Base-by-base conservation (phyloP, 2,329 filamentous ascomycete genomes). In the Talaromyces verruculosus region DNA sequence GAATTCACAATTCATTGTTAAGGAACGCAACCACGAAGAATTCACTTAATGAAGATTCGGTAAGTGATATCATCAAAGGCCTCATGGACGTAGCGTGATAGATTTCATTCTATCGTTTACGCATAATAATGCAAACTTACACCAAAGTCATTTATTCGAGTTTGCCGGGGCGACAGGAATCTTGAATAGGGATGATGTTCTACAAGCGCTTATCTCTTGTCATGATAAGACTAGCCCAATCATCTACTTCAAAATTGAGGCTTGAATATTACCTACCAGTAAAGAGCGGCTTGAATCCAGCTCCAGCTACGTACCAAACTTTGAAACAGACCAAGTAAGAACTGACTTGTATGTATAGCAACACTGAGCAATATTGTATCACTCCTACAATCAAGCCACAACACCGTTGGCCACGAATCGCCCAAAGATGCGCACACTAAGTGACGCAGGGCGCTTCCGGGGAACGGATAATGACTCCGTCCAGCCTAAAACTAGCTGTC, bases 391-490 rank as follows among this genome's bases (percentile, higher is more conserved):
- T 60, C 37, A 45, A 60, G 30, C 39, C 39, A 43, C 57, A 60
- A 19, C 35, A 43, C 22, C 37, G 35, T 60, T 60, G 57, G 57
- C 41, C 37, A 60, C 37, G 22, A 60, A 19, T 60, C 8, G 15
- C 10, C 39, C 57, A 45, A 19, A 30, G 22, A 19, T 6, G 17
- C 22, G 5, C 17, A 6, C 13, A 33, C 57, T 33, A 60, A 45
- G 57, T 43, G 22, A 45, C 33, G 57, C 57, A 60, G 28, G 37
- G 57, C 57, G 57, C 33, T 43, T 60, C 33, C 57, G 39, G 57
- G 28, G 22, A 41, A 11, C 17, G 37, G 37, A 43, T 17, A 28
- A 39, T 39, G 37, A 60, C 22, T 60, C 57, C 57, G 33, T 57
- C 30, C 22, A 57, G 33, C 53, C 53, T 25, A 15, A 37, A 37